Evolutionary conservation across 2,329 filamentous ascomycete genomes (phyloP).

Genomic region (Venturia oleaginea): DNA sequence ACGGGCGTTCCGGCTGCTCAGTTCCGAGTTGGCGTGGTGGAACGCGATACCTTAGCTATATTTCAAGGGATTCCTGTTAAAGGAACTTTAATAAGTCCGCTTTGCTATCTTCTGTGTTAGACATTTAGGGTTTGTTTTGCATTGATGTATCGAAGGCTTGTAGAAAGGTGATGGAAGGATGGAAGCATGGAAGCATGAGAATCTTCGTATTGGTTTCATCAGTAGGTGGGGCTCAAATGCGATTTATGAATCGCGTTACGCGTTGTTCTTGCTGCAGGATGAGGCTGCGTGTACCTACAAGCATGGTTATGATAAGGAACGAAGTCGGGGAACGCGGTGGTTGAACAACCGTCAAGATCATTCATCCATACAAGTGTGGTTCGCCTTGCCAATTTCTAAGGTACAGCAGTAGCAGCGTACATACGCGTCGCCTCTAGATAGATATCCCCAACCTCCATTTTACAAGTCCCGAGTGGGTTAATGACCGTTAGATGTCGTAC

Average conservation of each 20-base stretch:
- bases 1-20: no score
- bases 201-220: neutral
- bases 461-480: neutral
- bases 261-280: neutral
- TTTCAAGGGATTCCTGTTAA: neutral
- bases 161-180: neutral
- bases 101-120: neutral
- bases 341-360: neutral
- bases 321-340: no score
- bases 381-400: neutral
- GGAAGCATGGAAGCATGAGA: neutral
- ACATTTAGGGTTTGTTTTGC: neutral
- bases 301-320: neutral
- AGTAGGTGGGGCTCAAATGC: neutral
- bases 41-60: no score
- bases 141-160: neutral
- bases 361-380: neutral
- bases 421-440: neutral
- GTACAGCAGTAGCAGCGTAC: neutral
- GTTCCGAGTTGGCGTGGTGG: no score
- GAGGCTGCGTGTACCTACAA: neutral
- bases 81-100: neutral
- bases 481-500: neutral
- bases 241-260: neutral
- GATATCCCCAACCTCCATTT: neutral